These are phyloP conservation scores for Penicillium digitatum DNA, from an alignment of 2,329 filamentous ascomycete species.

Conservation along the genomic window DNA sequence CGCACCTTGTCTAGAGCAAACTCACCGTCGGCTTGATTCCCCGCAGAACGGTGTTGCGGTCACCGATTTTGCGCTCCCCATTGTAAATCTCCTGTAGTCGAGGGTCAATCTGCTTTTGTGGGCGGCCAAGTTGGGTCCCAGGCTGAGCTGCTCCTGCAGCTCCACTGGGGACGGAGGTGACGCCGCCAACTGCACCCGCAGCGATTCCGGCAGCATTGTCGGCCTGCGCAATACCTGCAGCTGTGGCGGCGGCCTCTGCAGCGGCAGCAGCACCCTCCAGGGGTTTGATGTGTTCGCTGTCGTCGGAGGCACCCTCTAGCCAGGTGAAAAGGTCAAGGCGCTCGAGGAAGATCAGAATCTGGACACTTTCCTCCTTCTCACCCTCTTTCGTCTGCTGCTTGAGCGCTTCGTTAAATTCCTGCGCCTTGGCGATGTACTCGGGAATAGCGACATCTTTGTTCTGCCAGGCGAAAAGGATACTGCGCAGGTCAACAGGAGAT, in stretches of 20 bases:
- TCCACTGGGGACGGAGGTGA: constrained; percentile 39
- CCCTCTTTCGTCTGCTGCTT: constrained; percentile 33
- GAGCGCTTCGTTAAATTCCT: constrained; percentile 75
- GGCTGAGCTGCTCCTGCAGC: constrained; percentile 39
- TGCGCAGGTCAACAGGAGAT: constrained; percentile 76
- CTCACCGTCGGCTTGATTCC: constrained; percentile 81
- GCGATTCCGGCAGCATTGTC: constrained; percentile 49
- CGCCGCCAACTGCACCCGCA: constrained; percentile 47
- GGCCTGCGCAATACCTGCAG: constrained; percentile 42
- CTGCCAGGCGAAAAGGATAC: constrained; percentile 93
- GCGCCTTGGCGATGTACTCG: constrained; percentile 83
- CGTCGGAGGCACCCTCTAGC: constrained; percentile 83
- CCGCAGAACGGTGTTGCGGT: constrained; percentile 81
- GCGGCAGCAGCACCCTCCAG: constrained; percentile 59
- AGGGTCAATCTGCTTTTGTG: constrained; percentile 71
- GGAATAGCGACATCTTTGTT: constrained; percentile 87
- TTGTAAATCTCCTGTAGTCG: constrained; percentile 83
- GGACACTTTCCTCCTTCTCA: constrained; percentile 58
- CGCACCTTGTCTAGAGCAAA: not conserved
- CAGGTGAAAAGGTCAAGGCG: constrained; percentile 87
- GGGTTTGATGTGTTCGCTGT: constrained; percentile 89
- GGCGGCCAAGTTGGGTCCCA: constrained; percentile 39
- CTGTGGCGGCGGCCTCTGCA: constrained; percentile 39
- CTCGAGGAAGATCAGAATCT: constrained; percentile 89
- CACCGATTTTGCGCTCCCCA: constrained; percentile 84